These are phyloP conservation scores for Toxicodendron radicans DNA, from an alignment of 345 rosid species.

Conservation along the genomic window DNA sequence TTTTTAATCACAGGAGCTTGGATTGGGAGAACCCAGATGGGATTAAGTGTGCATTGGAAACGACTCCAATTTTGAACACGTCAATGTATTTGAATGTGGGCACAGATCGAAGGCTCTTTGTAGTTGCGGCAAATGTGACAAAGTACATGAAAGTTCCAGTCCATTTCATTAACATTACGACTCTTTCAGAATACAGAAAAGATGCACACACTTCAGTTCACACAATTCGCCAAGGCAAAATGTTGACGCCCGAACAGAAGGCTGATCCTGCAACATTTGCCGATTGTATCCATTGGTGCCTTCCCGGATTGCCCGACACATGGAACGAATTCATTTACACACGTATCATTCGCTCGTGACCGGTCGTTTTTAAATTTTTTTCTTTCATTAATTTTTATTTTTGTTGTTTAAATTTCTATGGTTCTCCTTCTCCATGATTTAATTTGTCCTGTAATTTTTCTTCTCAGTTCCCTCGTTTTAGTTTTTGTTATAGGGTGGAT, in stretches of 20 bases:
- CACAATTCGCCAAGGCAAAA: conserved; percentile 82
- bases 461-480: conserved; percentile 8
- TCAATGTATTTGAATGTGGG: conserved; percentile 63
- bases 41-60: conserved; percentile 79
- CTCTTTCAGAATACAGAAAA: conserved; percentile 75
- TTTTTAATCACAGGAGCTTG: conserved; percentile 52
- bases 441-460: conserved; percentile 7
- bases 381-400: not conserved
- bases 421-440: not conserved
- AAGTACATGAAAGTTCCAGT: conserved; percentile 51
- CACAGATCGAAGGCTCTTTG: conserved; percentile 64
- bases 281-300: conserved; percentile 98
- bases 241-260: conserved; percentile 68
- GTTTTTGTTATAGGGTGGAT: conserved; percentile 16
- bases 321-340: conserved; percentile 90
- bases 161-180: conserved; percentile 68
- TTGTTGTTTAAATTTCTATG: not conserved
- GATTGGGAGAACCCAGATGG: conserved; percentile 89
- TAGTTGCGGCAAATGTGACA: conserved; percentile 52
- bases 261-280: conserved; percentile 82
- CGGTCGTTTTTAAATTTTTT: not conserved
- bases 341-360: conserved; percentile 63
- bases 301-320: conserved; percentile 89
- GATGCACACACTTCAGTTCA: conserved; percentile 89
- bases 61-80: conserved; percentile 56